phyloP scores from a whole-genome alignment of 129 eudicot species.

The Solidago caesia region DNA sequence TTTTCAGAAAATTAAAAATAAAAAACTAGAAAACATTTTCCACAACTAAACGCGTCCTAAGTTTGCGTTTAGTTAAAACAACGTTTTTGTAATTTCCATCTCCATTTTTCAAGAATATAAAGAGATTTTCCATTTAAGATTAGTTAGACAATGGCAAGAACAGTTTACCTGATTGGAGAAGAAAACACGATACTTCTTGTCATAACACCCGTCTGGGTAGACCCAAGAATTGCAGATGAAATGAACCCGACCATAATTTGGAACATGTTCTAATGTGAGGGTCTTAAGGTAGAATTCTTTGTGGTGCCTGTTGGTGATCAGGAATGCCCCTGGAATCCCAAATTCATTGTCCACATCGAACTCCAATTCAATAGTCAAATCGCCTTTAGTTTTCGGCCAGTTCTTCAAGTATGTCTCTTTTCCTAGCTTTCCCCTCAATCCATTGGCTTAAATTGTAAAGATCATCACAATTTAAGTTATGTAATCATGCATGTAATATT shows the following conservation, averaged over 20 bases:
- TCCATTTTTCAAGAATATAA: no score
- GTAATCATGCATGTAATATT: neutral
- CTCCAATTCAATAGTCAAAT: slow-evolving; percentile 37
- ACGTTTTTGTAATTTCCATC: no score
- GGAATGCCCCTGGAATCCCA: slow-evolving; percentile 59
- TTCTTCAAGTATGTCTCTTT: slow-evolving; percentile 46
- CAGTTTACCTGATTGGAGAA: slow-evolving; percentile 53
- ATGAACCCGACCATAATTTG: slow-evolving; percentile 42
- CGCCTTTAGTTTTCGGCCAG: slow-evolving; percentile 38
- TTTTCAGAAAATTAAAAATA: no score
- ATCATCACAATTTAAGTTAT: neutral
- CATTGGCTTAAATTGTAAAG: slow-evolving; percentile 29
- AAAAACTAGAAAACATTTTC: no score
- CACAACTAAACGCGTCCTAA: no score
- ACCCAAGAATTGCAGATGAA: slow-evolving; percentile 78
- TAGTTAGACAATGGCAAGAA: no score
- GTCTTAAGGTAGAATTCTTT: slow-evolving; percentile 59
- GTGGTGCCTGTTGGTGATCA: slow-evolving; percentile 45
- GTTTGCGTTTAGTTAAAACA: no score
- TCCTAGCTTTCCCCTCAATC: slow-evolving; percentile 44
- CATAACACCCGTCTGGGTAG: slow-evolving; percentile 37
- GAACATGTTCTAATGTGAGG: slow-evolving; percentile 43
- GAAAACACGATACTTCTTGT: slow-evolving; percentile 43
- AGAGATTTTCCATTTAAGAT: no score
- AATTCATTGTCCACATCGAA: slow-evolving; percentile 49